Base-by-base conservation (phyloP, 108 stramenopile species). In the Cyclostephanos tholiformis region DNA sequence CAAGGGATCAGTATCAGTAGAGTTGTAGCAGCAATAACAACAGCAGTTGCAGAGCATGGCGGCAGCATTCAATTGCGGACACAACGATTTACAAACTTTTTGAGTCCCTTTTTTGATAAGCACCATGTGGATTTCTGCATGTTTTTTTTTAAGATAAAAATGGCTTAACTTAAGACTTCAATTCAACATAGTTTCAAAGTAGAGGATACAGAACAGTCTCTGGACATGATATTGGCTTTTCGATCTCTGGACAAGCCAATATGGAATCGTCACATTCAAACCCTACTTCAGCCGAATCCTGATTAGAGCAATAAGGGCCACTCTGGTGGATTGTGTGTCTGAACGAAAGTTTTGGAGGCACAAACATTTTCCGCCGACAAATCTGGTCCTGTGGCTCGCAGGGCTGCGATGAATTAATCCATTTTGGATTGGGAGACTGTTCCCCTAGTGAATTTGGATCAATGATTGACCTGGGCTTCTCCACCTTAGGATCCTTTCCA, bases 311-410 rank as follows among this genome's bases (percentile, higher is more conserved):
- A 62, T n/a, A 62, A 20, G 13, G 23, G 36, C n/a, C 22, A 22
- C 2, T 9, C 36, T 62, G 38, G n/a, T 44, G 22, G 36, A 62
- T 38, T 41, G 61, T 1, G 41, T 58, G 62, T 39, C 2, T 71
- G 20, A 72, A 64, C 0, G 63, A 62, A 20, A 77, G 76, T 36
- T 63, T 53, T 22, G 76, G 76, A 36, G 76, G 76, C 27, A 58
- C 38, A 38, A 77, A 77, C 39, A 77, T 39, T 9, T 50, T 44
- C 35, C 56, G 50, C 13, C 46, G 64, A 20, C 26, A 19, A 64
- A 58, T 66, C 35, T 25, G 17, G 39, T 22, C 35, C 49, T 74
- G 43, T 29, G 65, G 38, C 22, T 62, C 61, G 9, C 22, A 20
- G 36, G 36, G 58, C n/a, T 74, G 73, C 73, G 64, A 74, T 23